phyloP scores from a whole-genome alignment of 1,284 basidiomycete genomes.

The Caloboletus inedulis region DNA sequence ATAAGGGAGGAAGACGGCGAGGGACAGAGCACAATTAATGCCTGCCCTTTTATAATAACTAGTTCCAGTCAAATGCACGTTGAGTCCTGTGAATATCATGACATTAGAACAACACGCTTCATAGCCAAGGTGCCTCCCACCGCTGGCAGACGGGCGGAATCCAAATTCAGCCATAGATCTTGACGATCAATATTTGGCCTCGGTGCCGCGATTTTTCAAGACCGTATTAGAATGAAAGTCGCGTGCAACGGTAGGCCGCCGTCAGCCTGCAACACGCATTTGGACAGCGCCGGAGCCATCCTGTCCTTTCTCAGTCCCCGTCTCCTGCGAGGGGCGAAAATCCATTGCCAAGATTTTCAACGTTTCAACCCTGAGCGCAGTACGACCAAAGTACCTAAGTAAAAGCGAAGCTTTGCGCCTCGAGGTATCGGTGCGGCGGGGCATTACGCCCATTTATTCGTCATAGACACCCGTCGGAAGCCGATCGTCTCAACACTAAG shows the following conservation, averaged over 20 bases:
- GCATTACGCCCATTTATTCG: constrained; percentile 33
- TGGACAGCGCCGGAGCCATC: constrained; percentile 11
- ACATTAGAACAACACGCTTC: constrained; percentile 28
- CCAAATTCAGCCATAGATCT: constrained; percentile 19
- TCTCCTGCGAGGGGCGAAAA: constrained; percentile 14
- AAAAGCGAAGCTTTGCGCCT: constrained; percentile 32
- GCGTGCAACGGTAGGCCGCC: constrained; percentile 19
- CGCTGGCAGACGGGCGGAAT: constrained; percentile 13
- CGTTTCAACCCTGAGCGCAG: constrained; percentile 35
- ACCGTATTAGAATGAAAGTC: constrained; percentile 16
- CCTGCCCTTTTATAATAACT: constrained; percentile 24
- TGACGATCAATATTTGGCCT: constrained; percentile 27
- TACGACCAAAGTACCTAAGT: constrained; percentile 31
- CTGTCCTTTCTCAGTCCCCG: constrained; percentile 14
- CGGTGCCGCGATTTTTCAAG: constrained; percentile 27
- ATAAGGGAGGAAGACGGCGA: constrained; percentile 28
- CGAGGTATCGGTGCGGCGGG: constrained; percentile 35
- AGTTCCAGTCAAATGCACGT: constrained; percentile 19
- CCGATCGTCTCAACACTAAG: constrained; percentile 29
- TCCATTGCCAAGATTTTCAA: constrained; percentile 22
- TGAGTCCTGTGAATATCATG: constrained; percentile 24
- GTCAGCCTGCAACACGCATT: constrained; percentile 11
- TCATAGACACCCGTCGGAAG: constrained; percentile 31
- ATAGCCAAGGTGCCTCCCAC: constrained; percentile 22
- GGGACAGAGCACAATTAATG: constrained; percentile 20